Base-by-base conservation (phyloP, 73 alveolate species). In the Tetrahymena borealis region DNA sequence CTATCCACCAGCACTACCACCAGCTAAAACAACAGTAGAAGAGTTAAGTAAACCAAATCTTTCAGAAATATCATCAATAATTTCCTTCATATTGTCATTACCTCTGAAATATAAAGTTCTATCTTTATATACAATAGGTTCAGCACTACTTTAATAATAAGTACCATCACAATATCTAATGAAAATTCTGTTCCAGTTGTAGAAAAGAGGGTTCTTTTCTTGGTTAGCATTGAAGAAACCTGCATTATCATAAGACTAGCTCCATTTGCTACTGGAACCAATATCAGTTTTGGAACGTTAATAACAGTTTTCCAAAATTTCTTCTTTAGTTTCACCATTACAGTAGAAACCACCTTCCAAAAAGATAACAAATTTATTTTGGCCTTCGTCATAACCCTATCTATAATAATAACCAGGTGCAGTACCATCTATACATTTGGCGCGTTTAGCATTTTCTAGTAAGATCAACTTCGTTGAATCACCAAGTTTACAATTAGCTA, bases 131-230 rank as follows among this genome's bases (percentile, higher is more conserved):
- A 39, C 32, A 2, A 85, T 60, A 15, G 95, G 95, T 36, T 93
- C 78, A 24, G 91, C 31, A 15, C 91, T 40, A 79, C 95, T 92
- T 85, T 92, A 36, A 32, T 92, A 91, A 33, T 92, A 91, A 39
- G 95, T 93, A 79, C 95, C 95, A 93, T 93, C 95, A 16, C 95
- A 93, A 93, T 93, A 93, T 33, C 38, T 93, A 31, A 93, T 90
- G 78, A 79, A 85, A 60, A 93, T 41, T 15, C 91, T 85, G 40
- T 93, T 93, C 95, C 95, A 93, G 43, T 93, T 93, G 78, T 93
- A 93, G 39, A 93, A 93, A 11, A 39, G 77, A 15, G 90, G 90
- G 79, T 92, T 92, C 2, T 78, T 39, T n/a, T 36, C 39, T 38
- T 92, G 20, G 32, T 36, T 60, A 13, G 92, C 42, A 78, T 36